phyloP scores from a whole-genome alignment of 106 monocot species.

The Apostasia shenzhenica region DNA sequence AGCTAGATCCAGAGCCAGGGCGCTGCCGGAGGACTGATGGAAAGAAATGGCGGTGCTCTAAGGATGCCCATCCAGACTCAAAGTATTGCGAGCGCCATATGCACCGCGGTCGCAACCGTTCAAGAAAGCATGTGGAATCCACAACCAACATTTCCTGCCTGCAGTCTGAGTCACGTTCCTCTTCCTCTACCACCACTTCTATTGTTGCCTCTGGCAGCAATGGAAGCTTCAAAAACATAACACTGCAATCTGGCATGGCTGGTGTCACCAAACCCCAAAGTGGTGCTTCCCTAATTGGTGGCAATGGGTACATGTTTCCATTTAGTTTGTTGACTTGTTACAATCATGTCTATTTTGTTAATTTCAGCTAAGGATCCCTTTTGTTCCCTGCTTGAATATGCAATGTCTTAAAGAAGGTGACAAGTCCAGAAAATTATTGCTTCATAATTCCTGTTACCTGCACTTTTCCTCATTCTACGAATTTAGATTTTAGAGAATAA shows the following conservation, averaged over 20 bases:
- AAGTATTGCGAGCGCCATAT: conserved; percentile 77
- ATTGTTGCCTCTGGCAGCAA: background rate
- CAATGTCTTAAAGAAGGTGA: too few relatives aligned
- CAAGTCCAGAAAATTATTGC: too few relatives aligned
- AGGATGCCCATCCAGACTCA: conserved; percentile 51
- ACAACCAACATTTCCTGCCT: conserved; percentile 8
- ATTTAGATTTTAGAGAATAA: too few relatives aligned
- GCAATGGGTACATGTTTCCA: too few relatives aligned
- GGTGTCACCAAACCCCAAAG: conserved; percentile 1
- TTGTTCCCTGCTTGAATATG: too few relatives aligned
- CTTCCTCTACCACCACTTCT: conserved; percentile 4
- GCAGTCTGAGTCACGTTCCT: conserved; percentile 11
- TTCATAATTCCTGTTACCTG: too few relatives aligned
- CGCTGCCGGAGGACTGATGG: conserved; percentile 55
- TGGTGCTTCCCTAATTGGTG: background rate
- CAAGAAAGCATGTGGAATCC: conserved; percentile 74
- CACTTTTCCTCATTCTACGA: too few relatives aligned
- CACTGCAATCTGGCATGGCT: background rate
- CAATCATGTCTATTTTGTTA: too few relatives aligned
- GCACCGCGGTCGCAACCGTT: conserved; percentile 65
- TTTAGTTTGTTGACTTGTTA: too few relatives aligned
- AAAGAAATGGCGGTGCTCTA: conserved; percentile 63
- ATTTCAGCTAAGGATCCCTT: too few relatives aligned
- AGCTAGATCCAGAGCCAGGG: conserved; percentile 58
- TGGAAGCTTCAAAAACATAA: conserved; percentile 12